Conservation (phyloP, 495 filamentous ascomycete genomes). For the Staphylotrichum longicolle region DNA sequence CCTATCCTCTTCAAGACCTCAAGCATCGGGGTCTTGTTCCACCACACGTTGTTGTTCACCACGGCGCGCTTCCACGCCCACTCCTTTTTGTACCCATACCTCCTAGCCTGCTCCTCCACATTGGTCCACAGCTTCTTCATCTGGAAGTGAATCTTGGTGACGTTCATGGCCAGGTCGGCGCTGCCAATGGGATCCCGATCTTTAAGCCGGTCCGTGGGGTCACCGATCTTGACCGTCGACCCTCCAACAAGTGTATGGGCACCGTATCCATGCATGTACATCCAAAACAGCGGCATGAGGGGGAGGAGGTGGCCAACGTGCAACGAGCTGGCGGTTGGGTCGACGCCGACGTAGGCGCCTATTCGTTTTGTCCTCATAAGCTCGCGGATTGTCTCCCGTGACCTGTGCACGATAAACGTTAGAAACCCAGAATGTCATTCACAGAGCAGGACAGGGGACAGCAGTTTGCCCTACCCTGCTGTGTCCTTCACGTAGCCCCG, state of each 20-base stretch:
- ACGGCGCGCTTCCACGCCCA: constrained; percentile 64
- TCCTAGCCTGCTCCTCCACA: constrained; percentile 60
- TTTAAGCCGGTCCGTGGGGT: constrained; percentile 74
- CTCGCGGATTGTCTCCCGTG: constrained; percentile 62
- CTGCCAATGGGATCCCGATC: constrained; percentile 59
- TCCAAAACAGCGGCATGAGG: constrained; percentile 92
- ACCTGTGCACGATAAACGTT: constrained; percentile 26
- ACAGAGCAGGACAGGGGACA: neutral
- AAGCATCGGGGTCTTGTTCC: constrained; percentile 63
- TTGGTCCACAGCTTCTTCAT: constrained; percentile 73
- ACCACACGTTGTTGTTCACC: constrained; percentile 78
- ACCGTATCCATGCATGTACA: constrained; percentile 78
- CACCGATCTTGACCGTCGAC: constrained; percentile 81
- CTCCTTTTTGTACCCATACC: constrained; percentile 59
- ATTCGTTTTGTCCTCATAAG: constrained; percentile 68
- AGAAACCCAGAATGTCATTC: neutral
- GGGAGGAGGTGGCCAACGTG: constrained; percentile 93
- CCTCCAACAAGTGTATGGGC: constrained; percentile 78
- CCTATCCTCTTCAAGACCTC: constrained; percentile 74
- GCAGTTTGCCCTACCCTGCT: constrained; percentile 63
- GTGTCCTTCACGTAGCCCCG: constrained; percentile 76
- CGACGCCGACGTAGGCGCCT: constrained; percentile 84
- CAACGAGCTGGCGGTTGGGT: constrained; percentile 86
- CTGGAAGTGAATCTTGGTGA: constrained; percentile 75
- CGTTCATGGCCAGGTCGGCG: constrained; percentile 62